Conservation (phyloP, 495 filamentous ascomycete species). For the Aspergillus diversus region DNA sequence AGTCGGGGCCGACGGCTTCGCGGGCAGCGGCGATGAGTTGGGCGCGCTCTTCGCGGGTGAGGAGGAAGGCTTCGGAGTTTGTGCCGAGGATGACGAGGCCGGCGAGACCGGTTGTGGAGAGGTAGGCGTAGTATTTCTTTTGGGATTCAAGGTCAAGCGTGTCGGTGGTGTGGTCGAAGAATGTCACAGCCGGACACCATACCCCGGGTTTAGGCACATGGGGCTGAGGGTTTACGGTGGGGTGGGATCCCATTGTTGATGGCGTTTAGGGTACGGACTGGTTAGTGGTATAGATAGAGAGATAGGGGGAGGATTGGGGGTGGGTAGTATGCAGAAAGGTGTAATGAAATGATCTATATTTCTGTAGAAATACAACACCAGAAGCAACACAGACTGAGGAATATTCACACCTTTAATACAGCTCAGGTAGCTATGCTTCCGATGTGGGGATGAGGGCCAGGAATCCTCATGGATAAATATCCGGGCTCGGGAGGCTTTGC, state of each 20-base stretch:
- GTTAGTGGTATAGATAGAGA: neutral
- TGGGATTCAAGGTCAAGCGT: conserved; percentile 52
- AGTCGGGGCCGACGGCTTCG: conserved; percentile 50
- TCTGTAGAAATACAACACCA: no score
- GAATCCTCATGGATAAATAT: conserved; percentile 23
- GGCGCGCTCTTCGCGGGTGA: conserved; percentile 62
- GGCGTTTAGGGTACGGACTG: neutral
- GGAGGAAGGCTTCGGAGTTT: conserved; percentile 67
- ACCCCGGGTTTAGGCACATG: conserved; percentile 35
- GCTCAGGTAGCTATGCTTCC: conserved; percentile 9
- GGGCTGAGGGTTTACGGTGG: conserved; percentile 21
- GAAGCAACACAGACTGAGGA: neutral
- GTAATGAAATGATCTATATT: no score
- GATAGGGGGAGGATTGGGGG: no score
- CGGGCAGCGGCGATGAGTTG: conserved; percentile 56
- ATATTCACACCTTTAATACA: neutral
- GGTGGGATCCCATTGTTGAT: conserved; percentile 25
- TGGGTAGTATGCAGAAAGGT: no score
- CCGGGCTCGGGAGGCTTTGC: conserved; percentile 18
- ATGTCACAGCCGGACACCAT: conserved; percentile 46
- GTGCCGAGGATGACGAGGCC: conserved; percentile 67
- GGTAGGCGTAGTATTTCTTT: conserved; percentile 58
- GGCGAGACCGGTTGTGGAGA: conserved; percentile 55
- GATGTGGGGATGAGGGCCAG: conserved; percentile 3
- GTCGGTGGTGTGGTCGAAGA: conserved; percentile 59